phyloP scores from a whole-genome alignment of 2,329 filamentous ascomycete species.

The Thermomyces lanuginosus region DNA sequence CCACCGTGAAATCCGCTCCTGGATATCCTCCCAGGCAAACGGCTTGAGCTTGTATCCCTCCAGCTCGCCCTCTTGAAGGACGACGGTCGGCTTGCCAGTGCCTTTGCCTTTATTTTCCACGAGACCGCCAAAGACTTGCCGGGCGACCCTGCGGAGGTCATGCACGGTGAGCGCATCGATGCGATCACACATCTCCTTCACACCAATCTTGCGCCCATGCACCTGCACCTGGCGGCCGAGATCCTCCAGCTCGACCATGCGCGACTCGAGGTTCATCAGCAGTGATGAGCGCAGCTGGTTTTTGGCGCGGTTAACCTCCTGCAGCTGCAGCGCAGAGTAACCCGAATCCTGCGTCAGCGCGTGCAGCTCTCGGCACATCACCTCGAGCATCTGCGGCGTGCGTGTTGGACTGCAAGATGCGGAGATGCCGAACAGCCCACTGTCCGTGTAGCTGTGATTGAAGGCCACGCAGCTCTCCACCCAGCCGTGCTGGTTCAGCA shows the following conservation, averaged over 20 bases:
- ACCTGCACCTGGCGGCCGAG: slow-evolving; percentile 89
- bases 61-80: slow-evolving; percentile 77
- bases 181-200: slow-evolving; percentile 77
- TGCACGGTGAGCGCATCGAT: slow-evolving; percentile 68
- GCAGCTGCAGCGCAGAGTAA: slow-evolving; percentile 51
- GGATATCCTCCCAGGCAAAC: slow-evolving; percentile 75
- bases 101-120: slow-evolving; percentile 61
- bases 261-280: slow-evolving; percentile 91
- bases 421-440: slow-evolving; percentile 84
- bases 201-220: slow-evolving; percentile 82
- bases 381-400: slow-evolving; percentile 72
- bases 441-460: slow-evolving; percentile 95
- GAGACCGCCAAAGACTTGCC: slow-evolving; percentile 57
- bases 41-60: slow-evolving; percentile 50
- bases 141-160: slow-evolving; percentile 70
- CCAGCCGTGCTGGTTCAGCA: slow-evolving; percentile 94
- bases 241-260: slow-evolving; percentile 96
- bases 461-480: slow-evolving; percentile 91
- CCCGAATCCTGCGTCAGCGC: slow-evolving; percentile 61
- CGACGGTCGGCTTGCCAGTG: slow-evolving; percentile 80
- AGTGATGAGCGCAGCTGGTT: slow-evolving; percentile 83
- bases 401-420: slow-evolving; percentile 67
- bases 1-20: slow-evolving; percentile 71
- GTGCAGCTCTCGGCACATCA: slow-evolving; percentile 82
- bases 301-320: slow-evolving; percentile 83